phyloP scores from a whole-genome alignment of 768 basidiomycete species.

The Leccinum sublutescens region DNA sequence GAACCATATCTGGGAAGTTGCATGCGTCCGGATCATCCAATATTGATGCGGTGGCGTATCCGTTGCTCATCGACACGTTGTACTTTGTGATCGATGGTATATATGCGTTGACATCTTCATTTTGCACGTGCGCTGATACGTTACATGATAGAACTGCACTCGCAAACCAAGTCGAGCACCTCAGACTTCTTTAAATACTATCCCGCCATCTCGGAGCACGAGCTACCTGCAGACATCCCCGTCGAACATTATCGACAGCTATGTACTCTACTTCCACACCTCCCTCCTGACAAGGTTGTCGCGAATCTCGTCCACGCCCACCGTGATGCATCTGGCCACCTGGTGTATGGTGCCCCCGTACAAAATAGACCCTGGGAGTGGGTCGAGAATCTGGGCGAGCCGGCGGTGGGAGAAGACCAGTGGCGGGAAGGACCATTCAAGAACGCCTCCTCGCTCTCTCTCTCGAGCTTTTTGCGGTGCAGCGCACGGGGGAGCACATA shows the following conservation, averaged over 20 bases:
- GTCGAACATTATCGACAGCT: slow-evolving; percentile 57
- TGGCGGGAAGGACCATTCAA: slow-evolving; percentile 28
- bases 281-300: slow-evolving; percentile 50
- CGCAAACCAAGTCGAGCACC: slow-evolving; percentile 50
- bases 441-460: no score
- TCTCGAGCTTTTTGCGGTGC: no score
- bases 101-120: slow-evolving; percentile 7
- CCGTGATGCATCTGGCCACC: slow-evolving; percentile 51
- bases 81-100: slow-evolving; percentile 73
- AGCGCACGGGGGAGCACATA: no score
- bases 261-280: slow-evolving; percentile 54
- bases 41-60: slow-evolving; percentile 57
- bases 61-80: slow-evolving; percentile 69
- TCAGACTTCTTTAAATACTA: slow-evolving; percentile 67
- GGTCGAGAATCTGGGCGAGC: slow-evolving; percentile 69
- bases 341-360: slow-evolving; percentile 47
- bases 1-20: slow-evolving; percentile 39
- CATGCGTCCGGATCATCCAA: slow-evolving; percentile 49
- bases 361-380: slow-evolving; percentile 85
- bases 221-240: slow-evolving; percentile 58
- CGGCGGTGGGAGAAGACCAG: slow-evolving; percentile 41
- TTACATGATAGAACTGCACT: slow-evolving; percentile 53
- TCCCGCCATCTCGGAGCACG: slow-evolving; percentile 47
- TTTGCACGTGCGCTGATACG: neutral
- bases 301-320: slow-evolving; percentile 58